phyloP scores from a whole-genome alignment of 2,329 filamentous ascomycete species.

The Colletotrichum theobromicola region DNA sequence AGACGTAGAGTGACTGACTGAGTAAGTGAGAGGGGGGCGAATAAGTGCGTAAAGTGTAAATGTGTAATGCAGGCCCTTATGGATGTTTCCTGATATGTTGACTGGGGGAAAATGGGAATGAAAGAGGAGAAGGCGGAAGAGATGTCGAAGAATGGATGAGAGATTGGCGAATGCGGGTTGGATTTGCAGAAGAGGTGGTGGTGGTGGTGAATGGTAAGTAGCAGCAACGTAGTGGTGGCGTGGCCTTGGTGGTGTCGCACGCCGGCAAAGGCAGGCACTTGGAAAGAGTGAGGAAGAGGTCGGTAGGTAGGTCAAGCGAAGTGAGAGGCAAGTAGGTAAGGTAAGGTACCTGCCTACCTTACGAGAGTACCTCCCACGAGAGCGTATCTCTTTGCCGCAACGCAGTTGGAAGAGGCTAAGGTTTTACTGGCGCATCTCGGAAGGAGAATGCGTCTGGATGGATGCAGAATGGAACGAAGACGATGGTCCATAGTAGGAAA shows the following conservation, averaged over 20 bases:
- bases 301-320: not conserved
- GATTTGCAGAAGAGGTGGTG: not conserved
- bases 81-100: not conserved
- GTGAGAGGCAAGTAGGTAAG: not conserved
- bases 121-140: not conserved
- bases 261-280: not conserved
- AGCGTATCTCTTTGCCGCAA: not conserved
- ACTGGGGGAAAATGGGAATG: not conserved
- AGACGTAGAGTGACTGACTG: not conserved
- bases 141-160: not conserved
- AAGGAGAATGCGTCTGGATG: not conserved
- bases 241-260: not conserved
- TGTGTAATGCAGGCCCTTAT: not conserved
- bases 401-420: not conserved
- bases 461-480: not conserved
- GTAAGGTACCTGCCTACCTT: not conserved
- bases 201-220: not conserved
- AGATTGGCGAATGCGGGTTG: slow-evolving; percentile 16
- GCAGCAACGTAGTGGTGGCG: not conserved
- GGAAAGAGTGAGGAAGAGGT: not conserved
- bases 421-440: not conserved
- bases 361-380: not conserved
- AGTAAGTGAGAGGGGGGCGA: slow-evolving; percentile 9
- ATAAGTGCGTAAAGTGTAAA: not conserved
- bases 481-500: not conserved